Evolutionary conservation across 805 yeast genomes (phyloP), one percentile per base, ranked within the genome.

Genomic region (Schwanniomyces polymorphus): DNA sequence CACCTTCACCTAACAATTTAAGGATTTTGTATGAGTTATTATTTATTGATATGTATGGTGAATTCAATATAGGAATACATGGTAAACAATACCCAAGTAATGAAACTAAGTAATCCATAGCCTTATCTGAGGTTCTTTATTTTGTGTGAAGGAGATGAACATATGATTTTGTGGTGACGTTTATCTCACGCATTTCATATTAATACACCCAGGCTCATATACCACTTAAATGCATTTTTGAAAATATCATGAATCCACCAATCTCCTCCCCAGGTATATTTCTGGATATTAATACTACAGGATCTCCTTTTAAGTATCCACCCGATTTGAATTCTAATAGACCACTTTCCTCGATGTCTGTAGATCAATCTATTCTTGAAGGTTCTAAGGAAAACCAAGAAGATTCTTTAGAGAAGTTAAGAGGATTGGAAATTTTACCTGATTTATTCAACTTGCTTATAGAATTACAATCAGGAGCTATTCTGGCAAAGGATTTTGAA

Each of bases 1-100:
- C 95, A 2, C 96, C 96, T 68, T 91, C 97, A 8, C 96, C 97
- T 6, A 91, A 70, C n/a, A 91, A 74, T 49, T 81, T 77, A 45
- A 82, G 67, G 14, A 91, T 85, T 56, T 72, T 75, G 68, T 85
- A 88, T 41, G 72, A 71, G 31, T 80, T 74, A 46, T 81, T 80
- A 62, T 87, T 86, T 52, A 91, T 79, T 14, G 72, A 59, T 9
- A 91, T 68, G 7, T 75, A 75, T 0, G 94, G 91, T 12, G 79
- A 61, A 39, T 74, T 62, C 27, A 63, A 45, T 44, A 59, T 63
- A 1, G 77, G 76, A 23, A 75, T 55, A 53, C 83, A 79, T 5
- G 82, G 82, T 8, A 75, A 62, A 51, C 81, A 77, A 11, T 52
- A 28, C 33, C 59, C 48, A 38, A 64, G 27, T 21, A 59, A 25